Evolutionary conservation across 139 green algal species (phyloP).

Genomic region (Auxenochlorella pyrenoidosa): DNA sequence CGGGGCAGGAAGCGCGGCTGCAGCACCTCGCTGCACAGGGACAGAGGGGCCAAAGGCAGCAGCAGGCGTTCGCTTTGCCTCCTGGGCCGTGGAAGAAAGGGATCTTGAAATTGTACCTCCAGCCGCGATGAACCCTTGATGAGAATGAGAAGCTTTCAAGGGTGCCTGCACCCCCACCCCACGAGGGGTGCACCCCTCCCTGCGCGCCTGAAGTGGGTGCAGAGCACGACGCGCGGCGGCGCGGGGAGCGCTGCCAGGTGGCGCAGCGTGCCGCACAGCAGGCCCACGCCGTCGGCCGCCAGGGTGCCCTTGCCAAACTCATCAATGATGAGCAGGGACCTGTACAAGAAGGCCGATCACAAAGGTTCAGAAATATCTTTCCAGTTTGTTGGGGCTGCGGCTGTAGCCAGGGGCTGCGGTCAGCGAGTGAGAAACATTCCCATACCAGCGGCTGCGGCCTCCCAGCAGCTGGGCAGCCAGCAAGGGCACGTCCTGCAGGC

Average conservation of each 20-base stretch:
- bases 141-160: too few relatives aligned
- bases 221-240: slow-evolving; percentile 63
- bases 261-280: slow-evolving; percentile 71
- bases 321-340: slow-evolving; percentile 91
- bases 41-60: neutral
- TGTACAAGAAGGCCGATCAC: slow-evolving; percentile 5
- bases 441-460: too few relatives aligned
- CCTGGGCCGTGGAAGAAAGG: too few relatives aligned
- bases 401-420: too few relatives aligned
- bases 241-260: slow-evolving; percentile 46
- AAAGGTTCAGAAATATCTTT: too few relatives aligned
- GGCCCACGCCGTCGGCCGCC: slow-evolving; percentile 79
- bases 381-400: too few relatives aligned
- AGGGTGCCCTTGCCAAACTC: slow-evolving; percentile 98
- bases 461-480: too few relatives aligned
- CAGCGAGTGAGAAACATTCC: too few relatives aligned
- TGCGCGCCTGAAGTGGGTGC: slow-evolving; percentile 78
- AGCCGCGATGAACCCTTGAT: too few relatives aligned
- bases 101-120: too few relatives aligned
- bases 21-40: slow-evolving; percentile 25
- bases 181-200: neutral
- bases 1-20: slow-evolving; percentile 34
- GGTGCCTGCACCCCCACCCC: neutral
- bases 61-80: too few relatives aligned
- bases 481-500: too few relatives aligned